Base-by-base conservation (phyloP, 441 rosid genomes). In the Euphorbia celastroides region DNA sequence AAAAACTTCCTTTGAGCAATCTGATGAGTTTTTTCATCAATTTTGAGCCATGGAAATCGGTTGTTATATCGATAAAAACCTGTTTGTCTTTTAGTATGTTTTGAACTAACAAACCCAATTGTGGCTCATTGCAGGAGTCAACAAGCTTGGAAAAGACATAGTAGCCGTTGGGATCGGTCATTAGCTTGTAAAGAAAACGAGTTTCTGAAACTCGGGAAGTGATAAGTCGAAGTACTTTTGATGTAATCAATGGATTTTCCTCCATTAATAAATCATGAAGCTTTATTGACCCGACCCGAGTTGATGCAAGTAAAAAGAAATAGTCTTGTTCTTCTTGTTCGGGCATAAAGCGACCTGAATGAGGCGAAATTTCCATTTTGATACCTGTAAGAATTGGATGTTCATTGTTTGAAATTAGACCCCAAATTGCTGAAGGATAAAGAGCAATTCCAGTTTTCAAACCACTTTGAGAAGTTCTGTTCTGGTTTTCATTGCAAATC, bases 1-100 rank as follows among this genome's bases (percentile, higher is more conserved):
- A 42, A 9, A 66, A 62, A 16, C 77, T 74, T 46, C 38, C 51
- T 26, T 57, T 65, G 26, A 81, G 66, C 12, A 26, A 44, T 55
- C 27, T 69, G 20, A 81, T 70, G 55, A 81, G 46, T 55, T 66
- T 79, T 67, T 28, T 63, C 1, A 81, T 51, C 6, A 68, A 56
- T 17, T 57, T 66, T 0, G 76, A 61, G 17, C 78, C 81, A 7
- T 51, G 9, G 10, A 6, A 22, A 32, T 64, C 4, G 2, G 17
- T n/a, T 0, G 36, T 42, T 5, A 62, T 14, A 0, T 3, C 0
- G 25, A 66, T 5, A 20, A 78, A 66, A 20, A 55, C 12, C 0
- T 66, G 5, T 25, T 7, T 26, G 44, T 62, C 0, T 3, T 2
- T 16, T 9, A 67, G 46, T 27, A 78, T 23, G 1, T 5, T 69